Base-by-base conservation (phyloP, 352 stramenopile species). In the Globisporangium nunn region DNA sequence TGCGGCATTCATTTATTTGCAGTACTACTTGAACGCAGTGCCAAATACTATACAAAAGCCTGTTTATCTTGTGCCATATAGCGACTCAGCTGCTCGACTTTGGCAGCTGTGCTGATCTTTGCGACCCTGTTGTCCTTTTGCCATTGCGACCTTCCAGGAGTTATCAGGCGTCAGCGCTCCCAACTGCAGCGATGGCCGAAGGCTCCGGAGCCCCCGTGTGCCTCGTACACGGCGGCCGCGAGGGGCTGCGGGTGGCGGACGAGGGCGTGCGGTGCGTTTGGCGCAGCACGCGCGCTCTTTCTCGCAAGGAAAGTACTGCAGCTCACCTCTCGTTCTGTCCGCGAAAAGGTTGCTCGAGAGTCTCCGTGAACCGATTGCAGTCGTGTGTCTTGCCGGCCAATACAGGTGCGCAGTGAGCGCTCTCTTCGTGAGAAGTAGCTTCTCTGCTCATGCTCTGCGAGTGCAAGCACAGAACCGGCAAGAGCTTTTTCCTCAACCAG, bases 401-500 rank as follows among this genome's bases (percentile, higher is more conserved):
- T 93, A 93, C 67, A 71, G 79, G 78, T 89, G 44, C 40, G 62
- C n/a, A 14, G 10, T 37, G 33, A 37, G 7, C 6, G 18, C 43
- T 14, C 30, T 11, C 52, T 47, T 17, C 14, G 30, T 18, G 28
- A 12, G 6, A 14, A 52, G 18, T 40, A 28, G 10, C 18, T 6
- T 52, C 17, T 35, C 30, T 53, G 28, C 35, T 40, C 35, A 40
- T 37, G 33, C 10, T 37, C 7, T 40, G 3, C 29, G 28, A 5
- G 14, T n/a, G 10, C 47, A n/a, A 41, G 4, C 49, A 23, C 23
- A 89, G 83, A 62, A 95, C 85, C 41, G 85, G 85, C 57, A 95
- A 93, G 67, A 91, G 81, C 51, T 95, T 95, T 58, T 93, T 95
- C 56, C 74, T 95, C 47, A 95, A 93, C 54, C 82, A 93, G 65